phyloP scores from a whole-genome alignment of 2,329 filamentous ascomycete species.

The Fusarium sulawesiense region DNA sequence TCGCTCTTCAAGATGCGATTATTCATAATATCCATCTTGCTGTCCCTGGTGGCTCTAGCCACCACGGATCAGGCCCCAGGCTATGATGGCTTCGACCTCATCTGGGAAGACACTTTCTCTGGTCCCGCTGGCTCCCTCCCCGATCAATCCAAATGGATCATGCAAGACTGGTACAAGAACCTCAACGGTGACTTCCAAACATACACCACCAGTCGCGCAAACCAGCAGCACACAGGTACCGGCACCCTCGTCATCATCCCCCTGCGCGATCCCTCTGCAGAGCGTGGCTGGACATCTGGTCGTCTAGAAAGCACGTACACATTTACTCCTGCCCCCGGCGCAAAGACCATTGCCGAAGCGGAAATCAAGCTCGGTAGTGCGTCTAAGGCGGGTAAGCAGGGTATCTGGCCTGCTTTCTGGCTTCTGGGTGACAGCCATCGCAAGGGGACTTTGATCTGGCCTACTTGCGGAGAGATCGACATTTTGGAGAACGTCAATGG shows the following conservation, averaged over 20 bases:
- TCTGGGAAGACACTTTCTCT: conserved; percentile 60
- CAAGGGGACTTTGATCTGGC: conserved; percentile 36
- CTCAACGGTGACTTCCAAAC: conserved; percentile 27
- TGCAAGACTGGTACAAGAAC: conserved; percentile 13
- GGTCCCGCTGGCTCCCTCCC: conserved; percentile 53
- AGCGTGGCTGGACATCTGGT: conserved; percentile 60
- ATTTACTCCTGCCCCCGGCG: conserved; percentile 56
- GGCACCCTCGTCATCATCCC: conserved; percentile 62
- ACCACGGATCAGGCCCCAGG: conserved; percentile 44
- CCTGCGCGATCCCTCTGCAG: conserved; percentile 47
- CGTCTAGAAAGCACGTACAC: conserved; percentile 61
- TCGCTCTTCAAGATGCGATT: neutral
- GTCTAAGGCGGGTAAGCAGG: conserved; percentile 52
- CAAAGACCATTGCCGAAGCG: conserved; percentile 56
- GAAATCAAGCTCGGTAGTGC: conserved; percentile 51
- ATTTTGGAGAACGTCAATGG: conserved; percentile 38
- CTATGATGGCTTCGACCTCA: conserved; percentile 53
- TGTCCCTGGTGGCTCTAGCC: neutral
- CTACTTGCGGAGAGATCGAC: conserved; percentile 39
- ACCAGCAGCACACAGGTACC: conserved; percentile 62
- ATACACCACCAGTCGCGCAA: conserved; percentile 47
- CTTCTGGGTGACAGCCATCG: conserved; percentile 41
- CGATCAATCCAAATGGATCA: conserved; percentile 57
- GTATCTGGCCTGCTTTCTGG: conserved; percentile 52
- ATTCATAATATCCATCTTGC: neutral